phyloP scores from a whole-genome alignment of 805 yeast genomes.

The Helenozyma rhizophorensis region DNA sequence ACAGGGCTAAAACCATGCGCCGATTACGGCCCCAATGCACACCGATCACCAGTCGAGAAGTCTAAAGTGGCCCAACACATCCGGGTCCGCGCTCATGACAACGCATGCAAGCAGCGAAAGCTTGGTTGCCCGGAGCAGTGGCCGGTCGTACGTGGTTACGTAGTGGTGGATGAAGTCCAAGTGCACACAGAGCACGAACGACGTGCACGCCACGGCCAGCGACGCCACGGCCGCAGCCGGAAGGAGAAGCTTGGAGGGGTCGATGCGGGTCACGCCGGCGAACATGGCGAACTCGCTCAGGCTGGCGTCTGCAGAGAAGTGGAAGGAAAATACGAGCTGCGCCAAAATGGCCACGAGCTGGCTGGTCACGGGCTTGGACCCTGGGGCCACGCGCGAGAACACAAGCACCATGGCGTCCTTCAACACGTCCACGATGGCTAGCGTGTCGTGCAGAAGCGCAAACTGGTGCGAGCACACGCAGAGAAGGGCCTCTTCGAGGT shows the following conservation, averaged over 20 bases:
- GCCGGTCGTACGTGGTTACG: constrained; percentile 6
- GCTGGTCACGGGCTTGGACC: constrained; percentile 2
- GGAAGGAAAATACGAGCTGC: constrained; percentile 11
- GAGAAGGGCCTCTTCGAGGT: constrained; percentile 7
- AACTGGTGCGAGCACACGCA: constrained; percentile 1
- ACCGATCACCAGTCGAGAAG: constrained; percentile 10
- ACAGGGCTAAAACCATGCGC: too few relatives aligned
- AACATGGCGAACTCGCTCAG: constrained; percentile 3
- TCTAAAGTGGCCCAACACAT: constrained; percentile 5
- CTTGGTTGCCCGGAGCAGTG: neutral
- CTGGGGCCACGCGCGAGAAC: constrained; percentile 2
- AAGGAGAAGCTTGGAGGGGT: constrained; percentile 1
- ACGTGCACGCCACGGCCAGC: constrained; percentile 3
- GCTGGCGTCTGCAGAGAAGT: constrained; percentile 5
- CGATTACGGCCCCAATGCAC: too few relatives aligned
- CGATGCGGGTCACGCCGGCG: constrained; percentile 4
- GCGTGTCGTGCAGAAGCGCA: neutral
- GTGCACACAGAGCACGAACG: constrained; percentile 8
- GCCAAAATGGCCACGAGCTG: constrained; percentile 9
- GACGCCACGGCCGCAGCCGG: neutral
- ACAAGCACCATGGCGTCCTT: constrained; percentile 2
- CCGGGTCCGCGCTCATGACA: constrained; percentile 7
- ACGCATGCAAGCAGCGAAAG: constrained; percentile 8
- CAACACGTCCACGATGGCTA: constrained; percentile 1
- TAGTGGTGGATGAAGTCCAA: constrained; percentile 10